Evolutionary conservation across 2,329 filamentous ascomycete species (phyloP), one percentile per base, ranked within the genome.

Genomic region (Phialophora chinensis): DNA sequence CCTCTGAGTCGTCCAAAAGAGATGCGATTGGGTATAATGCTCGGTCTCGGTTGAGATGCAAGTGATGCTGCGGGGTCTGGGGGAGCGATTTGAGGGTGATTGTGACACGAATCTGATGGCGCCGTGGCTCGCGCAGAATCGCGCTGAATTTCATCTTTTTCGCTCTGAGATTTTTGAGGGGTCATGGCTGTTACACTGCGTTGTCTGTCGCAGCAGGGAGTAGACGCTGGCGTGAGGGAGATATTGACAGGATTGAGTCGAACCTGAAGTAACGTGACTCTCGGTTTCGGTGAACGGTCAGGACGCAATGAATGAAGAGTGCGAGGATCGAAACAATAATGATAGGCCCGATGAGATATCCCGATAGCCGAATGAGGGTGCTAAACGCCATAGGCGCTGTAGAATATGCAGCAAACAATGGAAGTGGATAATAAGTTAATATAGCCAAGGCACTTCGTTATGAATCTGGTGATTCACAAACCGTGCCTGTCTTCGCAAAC

Each of bases 251-350:
- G 38, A 63, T 57, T 17, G 63, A 65, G 25, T 66, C 56, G 27
- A 63, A 60, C 20, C 50, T 54, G 38, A 60, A 60, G 53, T 61
- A 63, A 38, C 66, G 65, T 27, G 56, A 56, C 55, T 66, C 52
- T n/a, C 58, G 56, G 17, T 47, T 61, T 35, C 61, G 66, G 31
- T 66, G 66, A 14, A 65, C 35, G 25, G 60, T 66, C 12, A 68
- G 56, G 25, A 69, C 56, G 52, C 59, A 70, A 54, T 70, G 66
- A 35, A 72, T 69, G 52, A 67, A 66, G 14, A 69, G 38, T 8
- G 70, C 64, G n/a, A 72, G 55, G n/a, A 58, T 29, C 25, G 69
- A 31, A 33, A 72, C 68, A n/a, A 65, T 67, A 66, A 70, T 35
- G 42, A 72, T 62, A 42, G 66, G 70, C 5, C 54, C 23, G 50